phyloP scores from a whole-genome alignment of 768 basidiomycete genomes.

The Lepiota venenata region DNA sequence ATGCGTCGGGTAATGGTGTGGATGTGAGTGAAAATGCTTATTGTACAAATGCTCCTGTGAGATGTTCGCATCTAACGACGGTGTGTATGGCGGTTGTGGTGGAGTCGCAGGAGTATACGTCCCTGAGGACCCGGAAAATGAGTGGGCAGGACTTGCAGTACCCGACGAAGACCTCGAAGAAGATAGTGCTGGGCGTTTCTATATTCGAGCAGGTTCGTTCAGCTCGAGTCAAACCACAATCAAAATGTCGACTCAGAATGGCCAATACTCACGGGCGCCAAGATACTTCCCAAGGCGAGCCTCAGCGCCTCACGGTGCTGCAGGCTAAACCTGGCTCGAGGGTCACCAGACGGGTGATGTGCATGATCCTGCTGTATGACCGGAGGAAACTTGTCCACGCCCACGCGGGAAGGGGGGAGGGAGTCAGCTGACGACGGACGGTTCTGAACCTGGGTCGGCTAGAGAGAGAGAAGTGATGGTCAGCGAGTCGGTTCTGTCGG shows the following conservation, averaged over 20 bases:
- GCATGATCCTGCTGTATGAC: constrained; percentile 21
- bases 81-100: constrained; percentile 19
- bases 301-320: constrained; percentile 49
- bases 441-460: constrained; percentile 35
- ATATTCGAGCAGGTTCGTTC: constrained; percentile 8
- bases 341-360: constrained; percentile 18
- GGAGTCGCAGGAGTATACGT: constrained; percentile 28
- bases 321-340: constrained; percentile 17
- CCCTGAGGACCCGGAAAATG: constrained; percentile 26
- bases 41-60: constrained; percentile 26
- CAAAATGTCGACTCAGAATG: too few relatives aligned
- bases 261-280: constrained; percentile 47
- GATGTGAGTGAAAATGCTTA: constrained; percentile 18
- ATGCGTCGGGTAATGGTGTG: constrained; percentile 24
- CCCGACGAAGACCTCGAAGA: constrained; percentile 47
- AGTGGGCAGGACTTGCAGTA: constrained; percentile 44
- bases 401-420: constrained; percentile 15
- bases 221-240: not conserved
- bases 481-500: not conserved
- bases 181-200: constrained; percentile 51
- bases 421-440: constrained; percentile 26
- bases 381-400: constrained; percentile 21
- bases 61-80: constrained; percentile 20
- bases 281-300: constrained; percentile 57
- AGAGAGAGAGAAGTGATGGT: constrained; percentile 4